phyloP scores from a whole-genome alignment of 495 filamentous ascomycete species.

The Haplographium delicatum region DNA sequence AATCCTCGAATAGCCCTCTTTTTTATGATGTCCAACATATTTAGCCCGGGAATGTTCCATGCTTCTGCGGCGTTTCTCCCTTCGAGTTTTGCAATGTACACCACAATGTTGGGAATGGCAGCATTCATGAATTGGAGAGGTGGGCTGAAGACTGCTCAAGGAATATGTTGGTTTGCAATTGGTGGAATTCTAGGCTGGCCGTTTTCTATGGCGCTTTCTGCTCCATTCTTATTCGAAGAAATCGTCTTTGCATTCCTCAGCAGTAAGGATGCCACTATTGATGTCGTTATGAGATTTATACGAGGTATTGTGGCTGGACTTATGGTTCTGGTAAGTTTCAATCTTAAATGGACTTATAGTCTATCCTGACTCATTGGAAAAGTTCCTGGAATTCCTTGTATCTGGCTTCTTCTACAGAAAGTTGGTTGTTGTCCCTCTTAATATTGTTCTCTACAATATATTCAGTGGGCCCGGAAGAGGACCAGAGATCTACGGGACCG shows the following conservation, averaged over 20 bases:
- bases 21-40: constrained; percentile 69
- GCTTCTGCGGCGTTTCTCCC: constrained; percentile 82
- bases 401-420: constrained; percentile 69
- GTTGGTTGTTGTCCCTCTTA: constrained; percentile 73
- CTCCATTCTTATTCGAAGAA: constrained; percentile 83
- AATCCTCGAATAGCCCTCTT: constrained; percentile 77
- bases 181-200: constrained; percentile 93
- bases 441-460: constrained; percentile 94
- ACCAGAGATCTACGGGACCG: constrained; percentile 91
- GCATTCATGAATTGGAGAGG: constrained; percentile 83
- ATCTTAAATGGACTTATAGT: neutral
- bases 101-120: constrained; percentile 76
- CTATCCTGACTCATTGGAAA: neutral
- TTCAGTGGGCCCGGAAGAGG: constrained; percentile 72
- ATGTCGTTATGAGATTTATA: constrained; percentile 50
- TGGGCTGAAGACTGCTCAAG: constrained; percentile 68
- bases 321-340: constrained; percentile 60
- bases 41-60: constrained; percentile 90
- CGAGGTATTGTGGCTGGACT: constrained; percentile 64
- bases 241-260: constrained; percentile 54
- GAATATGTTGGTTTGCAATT: constrained; percentile 89
- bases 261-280: constrained; percentile 49
- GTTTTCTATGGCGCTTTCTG: constrained; percentile 74
- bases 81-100: constrained; percentile 96
- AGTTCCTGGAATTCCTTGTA: constrained; percentile 16